Evolutionary conservation across 257 asterid genomes (phyloP), one percentile per base, ranked within the genome.

Genomic region (Solanum pinnatisectum): DNA sequence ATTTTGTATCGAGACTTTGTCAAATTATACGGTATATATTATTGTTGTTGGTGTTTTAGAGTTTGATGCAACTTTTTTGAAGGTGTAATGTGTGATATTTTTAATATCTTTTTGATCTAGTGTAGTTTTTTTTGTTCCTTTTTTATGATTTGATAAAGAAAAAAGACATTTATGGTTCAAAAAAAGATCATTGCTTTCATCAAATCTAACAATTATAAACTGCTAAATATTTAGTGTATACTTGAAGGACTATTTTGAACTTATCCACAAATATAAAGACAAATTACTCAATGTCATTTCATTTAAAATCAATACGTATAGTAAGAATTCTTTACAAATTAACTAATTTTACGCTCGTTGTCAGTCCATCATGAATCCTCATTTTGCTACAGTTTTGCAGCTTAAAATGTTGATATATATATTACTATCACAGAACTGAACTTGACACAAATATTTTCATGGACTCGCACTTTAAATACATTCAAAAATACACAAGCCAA

Each of bases 1-100:
- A 56, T 6, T 18, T 56, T 56, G 4, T 6, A 56, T 56, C 0
- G 0, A 18, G 0, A 52, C 0, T 52, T 52, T 18, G 0, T 16
- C 1, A 40, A 40, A 40, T 40, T 40, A 40, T 40, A 40, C n/a
- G n/a, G n/a, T n/a, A n/a, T n/a, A n/a, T n/a, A n/a, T n/a, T n/a
- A n/a, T n/a, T n/a, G n/a, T n/a, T n/a, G n/a, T n/a, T n/a, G n/a
- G n/a, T n/a, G n/a, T n/a, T n/a, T n/a, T n/a, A n/a, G n/a, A n/a
- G n/a, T n/a, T 1, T 40, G 1, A 40, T 1, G 0, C 18, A 4
- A 27, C 18, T 30, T 68, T 67, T 27, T 68, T 3, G 13, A 27
- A 8, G 11, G 32, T 2, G 10, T 6, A 6, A 5, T 27, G 1
- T 3, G 4, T 27, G 10, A 10, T 68, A 27, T 68, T 68, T 67